phyloP scores from a whole-genome alignment of 2,329 filamentous ascomycete genomes.

The Aspergillus sp. region DNA sequence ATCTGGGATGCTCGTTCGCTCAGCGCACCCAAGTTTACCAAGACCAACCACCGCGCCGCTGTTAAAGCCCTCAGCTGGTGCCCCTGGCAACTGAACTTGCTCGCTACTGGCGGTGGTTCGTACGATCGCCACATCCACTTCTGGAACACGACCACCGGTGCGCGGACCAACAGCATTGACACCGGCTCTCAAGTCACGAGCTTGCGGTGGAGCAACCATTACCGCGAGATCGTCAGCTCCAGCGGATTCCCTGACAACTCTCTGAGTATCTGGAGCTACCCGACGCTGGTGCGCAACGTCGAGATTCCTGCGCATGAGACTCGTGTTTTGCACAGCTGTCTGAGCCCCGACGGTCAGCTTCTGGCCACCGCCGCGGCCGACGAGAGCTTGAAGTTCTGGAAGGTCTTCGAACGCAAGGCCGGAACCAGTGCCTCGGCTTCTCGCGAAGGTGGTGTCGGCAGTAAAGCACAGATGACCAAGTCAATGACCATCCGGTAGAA shows the following conservation, averaged over 20 bases:
- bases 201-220: constrained; percentile 92
- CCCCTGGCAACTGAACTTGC: constrained; percentile 96
- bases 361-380: constrained; percentile 94
- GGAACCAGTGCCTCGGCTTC: constrained; percentile 65
- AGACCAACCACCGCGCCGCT: constrained; percentile 98
- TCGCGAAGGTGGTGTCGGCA: constrained; percentile 65
- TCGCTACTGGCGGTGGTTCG: constrained; percentile 92
- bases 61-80: constrained; percentile 99
- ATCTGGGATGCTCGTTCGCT: constrained; percentile 98
- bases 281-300: constrained; percentile 91
- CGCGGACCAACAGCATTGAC: constrained; percentile 98
- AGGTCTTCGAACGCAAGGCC: constrained; percentile 98
- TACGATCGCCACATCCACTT: constrained; percentile 99
- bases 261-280: constrained; percentile 98
- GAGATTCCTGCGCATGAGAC: constrained; percentile 98
- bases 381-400: constrained; percentile 99
- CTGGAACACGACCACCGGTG: constrained; percentile 98
- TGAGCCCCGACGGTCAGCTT: constrained; percentile 97
- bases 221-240: constrained; percentile 97
- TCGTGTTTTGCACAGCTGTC: constrained; percentile 90
- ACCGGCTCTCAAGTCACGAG: constrained; percentile 97
- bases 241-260: constrained; percentile 99
- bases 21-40: constrained; percentile 94
- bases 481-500: constrained; percentile 87
- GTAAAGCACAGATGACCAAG: constrained; percentile 85